Evolutionary conservation across 1,139 yeast species (phyloP), one percentile per base, ranked within the genome.

Genomic region (Protomyces gravidus): DNA sequence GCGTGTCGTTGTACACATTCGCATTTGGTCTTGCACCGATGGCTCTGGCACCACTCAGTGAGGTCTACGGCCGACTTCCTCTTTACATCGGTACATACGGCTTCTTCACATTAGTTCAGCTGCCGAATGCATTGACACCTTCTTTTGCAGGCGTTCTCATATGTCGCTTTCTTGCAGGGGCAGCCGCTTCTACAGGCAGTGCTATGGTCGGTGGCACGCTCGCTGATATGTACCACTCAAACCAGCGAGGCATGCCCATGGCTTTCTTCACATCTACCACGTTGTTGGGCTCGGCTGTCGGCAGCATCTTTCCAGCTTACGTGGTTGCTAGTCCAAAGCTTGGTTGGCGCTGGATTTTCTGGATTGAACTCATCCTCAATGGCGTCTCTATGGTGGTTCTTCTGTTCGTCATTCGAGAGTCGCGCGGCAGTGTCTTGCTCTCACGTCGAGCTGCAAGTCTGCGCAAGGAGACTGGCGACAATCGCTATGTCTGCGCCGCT

Each of bases 181-280:
- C 85, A 32, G 77, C 86, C 61, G 87, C 94, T 0, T 82, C 92
- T 3, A 96, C 96, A 5, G 89, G 95, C 0, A 76, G 89, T 69
- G 84, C 95, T 3, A 83, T 88, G 66, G 96, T 92, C 9, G 94
- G 92, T 62, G 97, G 96, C 63, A 83, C 95, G 3, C 79, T 89
- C 63, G 79, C 85, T 61, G 97, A 89, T 72, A 73, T 75, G 79
- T 58, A 86, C 84, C 73, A 83, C 85, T 73, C 73, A 81, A 66
- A 86, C 84, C 75, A 79, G 50, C 73, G 88, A 51, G 81, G 80
- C 56, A 67, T 74, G 33, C 86, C 87, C 1, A 73, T 84, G 76
- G 82, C 84, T 0, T 70, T 80, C n/a, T 83, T 80, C 69, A 75
- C 82, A 0, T 67, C 82, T 25, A 83, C 84, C 23, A 86, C 88